Base-by-base conservation (phyloP, 345 rosid species). In the Brassica nigra region DNA sequence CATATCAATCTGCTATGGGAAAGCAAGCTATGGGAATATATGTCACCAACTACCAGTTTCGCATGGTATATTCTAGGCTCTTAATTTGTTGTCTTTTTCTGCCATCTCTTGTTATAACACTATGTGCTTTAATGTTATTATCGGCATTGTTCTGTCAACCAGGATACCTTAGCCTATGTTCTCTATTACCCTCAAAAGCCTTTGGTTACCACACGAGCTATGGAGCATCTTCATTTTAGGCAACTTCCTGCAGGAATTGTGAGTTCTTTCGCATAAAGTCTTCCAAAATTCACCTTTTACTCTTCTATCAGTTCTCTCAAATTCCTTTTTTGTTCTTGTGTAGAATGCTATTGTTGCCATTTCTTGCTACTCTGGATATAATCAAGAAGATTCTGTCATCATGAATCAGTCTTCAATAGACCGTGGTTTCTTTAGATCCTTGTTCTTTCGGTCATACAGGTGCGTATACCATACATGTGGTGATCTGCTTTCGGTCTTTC, bases 11-110 rank as follows among this genome's bases (percentile, higher is more conserved):
- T 67, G 98, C 99, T 33, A 95, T 95, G 98, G 99, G 99, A 54
- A 95, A 95, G 88, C 99, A 95, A 89, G 99, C 99, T 68, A 95
- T 95, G 98, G 99, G 99, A 75, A 93, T 95, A 52, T 95, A 95
- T 70, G 99, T 95, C 73, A 95, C 99, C 31, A 95, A 95, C 82
- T 95, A 90, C 87, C 99, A 95, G 67, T 95, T 95, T 55, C 93
- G 97, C 61, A 95, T 95, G 98, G 98, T 95, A 80, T 66, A 84
- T 34, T 55, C 54, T 52, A 78, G 70, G 79, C 34, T 36, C 68
- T 72, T 63, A 20, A 10, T 65, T 57, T 30, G 54, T 72, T 34
- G 44, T 68, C 5, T 28, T 65, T 23, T 47, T 61, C 8, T 14
- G 31, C 44, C 31, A 39, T 42, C 39, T 54, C 18, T 11, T 42